Conservation (phyloP, 2,329 filamentous ascomycete genomes). For the Penicillium italicum region DNA sequence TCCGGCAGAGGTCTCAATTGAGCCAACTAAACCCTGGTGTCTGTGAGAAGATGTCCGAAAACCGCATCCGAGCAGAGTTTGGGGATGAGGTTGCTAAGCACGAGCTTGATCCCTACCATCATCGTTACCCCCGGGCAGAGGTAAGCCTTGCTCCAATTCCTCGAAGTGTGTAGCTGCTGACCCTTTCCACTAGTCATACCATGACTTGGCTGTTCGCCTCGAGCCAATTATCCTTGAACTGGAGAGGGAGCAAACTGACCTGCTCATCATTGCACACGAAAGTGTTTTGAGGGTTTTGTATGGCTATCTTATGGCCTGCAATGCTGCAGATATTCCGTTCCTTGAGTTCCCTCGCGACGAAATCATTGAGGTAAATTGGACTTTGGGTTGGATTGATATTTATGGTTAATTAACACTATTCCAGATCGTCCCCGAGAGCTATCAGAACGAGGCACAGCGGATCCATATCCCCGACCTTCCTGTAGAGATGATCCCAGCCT, state of each 20-base stretch:
- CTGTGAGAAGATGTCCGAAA: constrained; percentile 88
- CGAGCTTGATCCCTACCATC: constrained; percentile 91
- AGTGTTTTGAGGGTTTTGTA: constrained; percentile 96
- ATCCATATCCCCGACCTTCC: constrained; percentile 75
- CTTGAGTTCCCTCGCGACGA: constrained; percentile 93
- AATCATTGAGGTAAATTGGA: constrained; percentile 72
- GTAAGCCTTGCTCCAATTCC: constrained; percentile 45
- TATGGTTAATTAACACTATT: constrained; percentile 13
- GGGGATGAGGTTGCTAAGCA: constrained; percentile 92
- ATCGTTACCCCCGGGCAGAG: constrained; percentile 91
- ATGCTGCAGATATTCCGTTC: constrained; percentile 87
- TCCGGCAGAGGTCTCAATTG: constrained; percentile 91
- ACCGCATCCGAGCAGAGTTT: constrained; percentile 73
- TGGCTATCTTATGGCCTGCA: constrained; percentile 97
- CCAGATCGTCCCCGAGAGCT: constrained; percentile 88
- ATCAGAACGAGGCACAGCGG: constrained; percentile 91
- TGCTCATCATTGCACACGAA: constrained; percentile 98
- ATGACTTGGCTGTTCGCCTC: constrained; percentile 94
- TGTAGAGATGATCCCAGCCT: constrained; percentile 65
- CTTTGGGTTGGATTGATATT: background rate
- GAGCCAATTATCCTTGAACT: constrained; percentile 97
- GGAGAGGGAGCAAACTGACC: constrained; percentile 91
- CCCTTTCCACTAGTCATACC: constrained; percentile 68
- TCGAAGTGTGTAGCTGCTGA: background rate
- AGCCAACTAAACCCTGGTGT: constrained; percentile 96